Percentiles rank a stretch among this genome's conserved stretches.
Conservation (phyloP, 352 stramenopile species). For the Aphanomyces euteiches region DNA sequence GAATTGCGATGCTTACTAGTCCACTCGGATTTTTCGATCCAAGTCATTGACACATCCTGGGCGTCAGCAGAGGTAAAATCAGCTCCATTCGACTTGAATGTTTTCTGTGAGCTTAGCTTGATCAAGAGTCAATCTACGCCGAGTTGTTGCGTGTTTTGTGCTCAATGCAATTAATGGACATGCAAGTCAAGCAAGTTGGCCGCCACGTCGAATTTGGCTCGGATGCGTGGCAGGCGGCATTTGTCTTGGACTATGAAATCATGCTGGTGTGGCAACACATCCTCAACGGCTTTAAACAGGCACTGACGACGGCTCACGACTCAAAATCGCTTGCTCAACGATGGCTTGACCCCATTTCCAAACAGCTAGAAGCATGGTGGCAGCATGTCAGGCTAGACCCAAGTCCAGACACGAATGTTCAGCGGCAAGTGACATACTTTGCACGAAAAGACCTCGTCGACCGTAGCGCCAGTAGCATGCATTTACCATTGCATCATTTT, state of each 20-base stretch:
- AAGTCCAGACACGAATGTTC: slow-evolving; percentile 15
- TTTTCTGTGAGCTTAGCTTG: slow-evolving; percentile 34
- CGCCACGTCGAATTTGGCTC: slow-evolving; percentile 81
- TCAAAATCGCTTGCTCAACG: neutral
- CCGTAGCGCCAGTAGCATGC: slow-evolving; percentile 51
- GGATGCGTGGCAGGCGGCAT: slow-evolving; percentile 77
- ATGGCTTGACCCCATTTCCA: slow-evolving; percentile 11
- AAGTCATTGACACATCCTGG: slow-evolving; percentile 58
- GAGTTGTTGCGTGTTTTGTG: slow-evolving; percentile 59
- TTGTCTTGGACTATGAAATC: slow-evolving; percentile 79
- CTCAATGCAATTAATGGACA: slow-evolving; percentile 75
- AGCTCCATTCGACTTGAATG: slow-evolving; percentile 24
- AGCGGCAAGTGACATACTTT: neutral
- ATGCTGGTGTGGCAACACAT: slow-evolving; percentile 56
- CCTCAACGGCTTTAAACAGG: neutral
- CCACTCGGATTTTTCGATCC: slow-evolving; percentile 53
- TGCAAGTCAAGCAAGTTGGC: slow-evolving; percentile 60
- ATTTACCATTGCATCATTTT: slow-evolving; percentile 77
- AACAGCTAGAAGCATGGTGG: slow-evolving; percentile 30
- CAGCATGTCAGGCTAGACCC: neutral
- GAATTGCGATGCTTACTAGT: slow-evolving; percentile 74
- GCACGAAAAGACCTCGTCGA: slow-evolving; percentile 14
- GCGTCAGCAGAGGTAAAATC: neutral
- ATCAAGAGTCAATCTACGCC: slow-evolving; percentile 45
- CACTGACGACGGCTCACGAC: neutral